Evolutionary conservation across 164 flowering plant species (phyloP).

Genomic region (Berberis vulgaris): DNA sequence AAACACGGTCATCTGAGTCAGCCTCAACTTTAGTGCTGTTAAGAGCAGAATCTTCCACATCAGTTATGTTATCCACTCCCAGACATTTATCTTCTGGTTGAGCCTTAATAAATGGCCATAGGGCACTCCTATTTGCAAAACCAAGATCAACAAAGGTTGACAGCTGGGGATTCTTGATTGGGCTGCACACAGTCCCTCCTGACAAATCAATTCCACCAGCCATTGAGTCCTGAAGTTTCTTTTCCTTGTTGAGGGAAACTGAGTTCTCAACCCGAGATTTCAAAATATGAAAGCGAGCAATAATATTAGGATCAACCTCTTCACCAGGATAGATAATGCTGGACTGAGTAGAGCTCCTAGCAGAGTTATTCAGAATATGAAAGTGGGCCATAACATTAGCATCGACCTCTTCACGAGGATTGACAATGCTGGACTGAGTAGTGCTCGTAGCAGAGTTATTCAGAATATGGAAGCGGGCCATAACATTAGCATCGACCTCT

Average conservation of each 20-base stretch:
- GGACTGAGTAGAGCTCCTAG: background rate
- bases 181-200: background rate
- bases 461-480: background rate
- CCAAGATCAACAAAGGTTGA: constrained; percentile 11
- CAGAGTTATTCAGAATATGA: constrained; percentile 16
- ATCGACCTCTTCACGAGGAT: constrained; percentile 22
- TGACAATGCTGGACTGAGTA: constrained; percentile 7
- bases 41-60: background rate
- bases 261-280: constrained; percentile 27
- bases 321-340: background rate
- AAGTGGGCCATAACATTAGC: constrained; percentile 39
- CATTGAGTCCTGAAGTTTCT: constrained; percentile 1
- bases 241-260: constrained; percentile 11
- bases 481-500: no score
- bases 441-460: constrained; percentile 1
- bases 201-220: constrained; percentile 1
- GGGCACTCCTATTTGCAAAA: constrained; percentile 11
- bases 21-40: constrained; percentile 5
- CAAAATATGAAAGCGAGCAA: background rate
- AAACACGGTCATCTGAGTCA: constrained; percentile 1
- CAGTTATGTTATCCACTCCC: no score
- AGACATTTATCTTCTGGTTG: constrained; percentile 1
- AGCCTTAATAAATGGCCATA: constrained; percentile 9
- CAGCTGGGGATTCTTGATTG: background rate
- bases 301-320: no score